phyloP scores from a whole-genome alignment of 352 stramenopile species.

The Blastocystis sp. region DNA sequence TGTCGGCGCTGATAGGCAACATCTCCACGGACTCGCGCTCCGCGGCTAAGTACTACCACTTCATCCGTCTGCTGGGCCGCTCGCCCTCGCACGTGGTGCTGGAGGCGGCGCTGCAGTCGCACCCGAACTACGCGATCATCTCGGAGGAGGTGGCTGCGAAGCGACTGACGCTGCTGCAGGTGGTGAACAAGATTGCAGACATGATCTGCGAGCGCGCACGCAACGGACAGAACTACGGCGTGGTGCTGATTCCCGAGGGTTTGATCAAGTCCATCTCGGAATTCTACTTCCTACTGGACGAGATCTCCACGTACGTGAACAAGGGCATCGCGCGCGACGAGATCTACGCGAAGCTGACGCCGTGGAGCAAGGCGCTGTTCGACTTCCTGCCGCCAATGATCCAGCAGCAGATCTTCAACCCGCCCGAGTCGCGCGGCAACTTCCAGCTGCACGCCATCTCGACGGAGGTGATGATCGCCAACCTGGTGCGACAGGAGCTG shows the following conservation, averaged over 20 bases:
- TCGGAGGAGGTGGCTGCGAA: slow-evolving; percentile 63
- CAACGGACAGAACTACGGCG: slow-evolving; percentile 61
- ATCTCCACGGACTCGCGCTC: slow-evolving; percentile 63
- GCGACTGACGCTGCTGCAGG: slow-evolving; percentile 61
- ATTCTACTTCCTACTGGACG: slow-evolving; percentile 61
- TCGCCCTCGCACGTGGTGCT: slow-evolving; percentile 62
- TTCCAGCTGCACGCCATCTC: slow-evolving; percentile 63
- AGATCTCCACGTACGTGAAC: slow-evolving; percentile 61
- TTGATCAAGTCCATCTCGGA: slow-evolving; percentile 63
- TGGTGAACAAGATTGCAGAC: slow-evolving; percentile 63
- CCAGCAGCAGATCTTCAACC: slow-evolving; percentile 59
- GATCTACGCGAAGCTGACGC: slow-evolving; percentile 59
- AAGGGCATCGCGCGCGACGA: slow-evolving; percentile 59
- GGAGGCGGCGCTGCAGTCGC: slow-evolving; percentile 63
- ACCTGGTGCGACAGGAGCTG: slow-evolving; percentile 62
- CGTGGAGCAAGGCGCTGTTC: slow-evolving; percentile 59
- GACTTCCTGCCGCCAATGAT: slow-evolving; percentile 57
- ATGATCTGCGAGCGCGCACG: slow-evolving; percentile 60
- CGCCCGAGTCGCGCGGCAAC: slow-evolving; percentile 56
- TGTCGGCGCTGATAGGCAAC: slow-evolving; percentile 63
- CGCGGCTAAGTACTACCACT: slow-evolving; percentile 65
- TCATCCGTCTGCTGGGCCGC: slow-evolving; percentile 64
- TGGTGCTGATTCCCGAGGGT: slow-evolving; percentile 61
- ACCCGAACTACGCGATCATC: slow-evolving; percentile 63
- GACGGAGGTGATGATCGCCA: slow-evolving; percentile 63